Evolutionary conservation across 1,139 yeast species (phyloP), one percentile per base, ranked within the genome.

Genomic region (Sugiyamaella japonica): DNA sequence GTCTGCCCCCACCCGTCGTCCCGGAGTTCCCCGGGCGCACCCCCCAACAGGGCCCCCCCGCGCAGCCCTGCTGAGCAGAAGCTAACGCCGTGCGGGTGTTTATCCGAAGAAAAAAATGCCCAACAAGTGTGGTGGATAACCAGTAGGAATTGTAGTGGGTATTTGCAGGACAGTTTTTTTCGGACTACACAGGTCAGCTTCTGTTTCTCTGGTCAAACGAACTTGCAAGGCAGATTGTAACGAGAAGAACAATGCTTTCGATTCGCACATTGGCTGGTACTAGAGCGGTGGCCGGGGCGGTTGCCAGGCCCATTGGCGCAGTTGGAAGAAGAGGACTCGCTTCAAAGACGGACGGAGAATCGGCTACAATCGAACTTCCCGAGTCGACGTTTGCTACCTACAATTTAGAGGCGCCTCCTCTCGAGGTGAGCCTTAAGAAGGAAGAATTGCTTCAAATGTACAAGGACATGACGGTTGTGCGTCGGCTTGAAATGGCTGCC

Each of bases 401-500:
- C 79, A 78, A 86, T 74, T 73, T 95, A 64, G 82, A 80, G 13
- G 67, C 68, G 23, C 97, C 97, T 53, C 78, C 80, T 51, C 77
- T 86, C 66, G 75, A 76, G 50, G 87, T 88, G 70, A 84, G 85
- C 72, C 85, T 96, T 55, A 84, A 89, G 67, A 90, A 89, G 80
- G 81, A 81, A 49, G 81, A 85, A 55, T 76, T 93, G 66, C 78
- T 93, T 70, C 84, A 89, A 71, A 90, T 93, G 97, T 93, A 91
- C 83, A 89, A 89, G 77, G 96, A 93, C 71, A 91, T 93, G 97
- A 83, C 87, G 63, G 76, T 86, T 64, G 85, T 91, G 37, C 73
- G 99, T 80, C 88, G 99, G 76, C 85, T 93, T 93, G 99, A 93
- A 78, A 91, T 93, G 97, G 96, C 97, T 38, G 84, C 98, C 56